Conservation (phyloP, 73 alveolate genomes). For the Blepharisma japonicum region DNA sequence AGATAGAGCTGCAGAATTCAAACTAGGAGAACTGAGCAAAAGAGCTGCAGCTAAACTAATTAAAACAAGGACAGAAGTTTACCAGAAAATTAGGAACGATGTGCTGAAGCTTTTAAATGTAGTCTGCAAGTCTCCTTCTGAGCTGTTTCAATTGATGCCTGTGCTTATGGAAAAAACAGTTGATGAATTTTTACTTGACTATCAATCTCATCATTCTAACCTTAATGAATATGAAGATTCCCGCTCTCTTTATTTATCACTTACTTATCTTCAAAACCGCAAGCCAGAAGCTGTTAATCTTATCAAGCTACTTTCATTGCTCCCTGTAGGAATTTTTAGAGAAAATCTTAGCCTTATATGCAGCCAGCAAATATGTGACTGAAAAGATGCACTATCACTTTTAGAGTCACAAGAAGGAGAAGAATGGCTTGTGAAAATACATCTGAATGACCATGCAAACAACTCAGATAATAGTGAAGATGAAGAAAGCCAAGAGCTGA, state of each 20-base stretch:
- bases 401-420: neutral
- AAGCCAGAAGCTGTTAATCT: neutral
- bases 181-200: neutral
- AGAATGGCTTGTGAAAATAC: neutral
- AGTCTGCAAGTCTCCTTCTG: neutral
- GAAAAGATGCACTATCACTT: neutral
- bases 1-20: neutral
- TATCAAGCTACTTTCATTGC: neutral
- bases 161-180: neutral
- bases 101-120: neutral
- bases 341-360: neutral
- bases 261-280: neutral
- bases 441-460: neutral
- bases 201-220: neutral
- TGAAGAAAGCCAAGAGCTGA: neutral
- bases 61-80: neutral
- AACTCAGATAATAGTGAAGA: neutral
- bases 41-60: neutral
- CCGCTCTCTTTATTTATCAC: neutral
- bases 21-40: neutral
- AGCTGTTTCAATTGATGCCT: neutral
- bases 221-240: neutral
- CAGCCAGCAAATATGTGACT: neutral
- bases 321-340: conserved; percentile 11
- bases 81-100: neutral